Evolutionary conservation across 2,329 filamentous ascomycete species (phyloP), one percentile per base, ranked within the genome.

Genomic region (Botryotinia narcissicola): DNA sequence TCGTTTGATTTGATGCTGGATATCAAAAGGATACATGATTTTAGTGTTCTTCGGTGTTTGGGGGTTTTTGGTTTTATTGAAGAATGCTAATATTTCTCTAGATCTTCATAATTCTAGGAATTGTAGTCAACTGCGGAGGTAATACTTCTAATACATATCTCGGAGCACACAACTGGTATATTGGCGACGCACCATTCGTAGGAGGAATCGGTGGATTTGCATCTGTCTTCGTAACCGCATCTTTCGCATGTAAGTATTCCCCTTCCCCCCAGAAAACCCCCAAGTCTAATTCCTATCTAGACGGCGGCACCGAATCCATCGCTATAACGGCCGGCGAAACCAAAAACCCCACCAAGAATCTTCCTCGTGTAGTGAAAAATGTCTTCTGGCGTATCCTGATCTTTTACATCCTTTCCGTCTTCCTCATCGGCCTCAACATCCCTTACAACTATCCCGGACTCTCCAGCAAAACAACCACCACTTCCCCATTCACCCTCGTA

Each of bases 241-340:
- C 83, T 73, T 91, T 91, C 79, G 88, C 89, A 42, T 91, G 84
- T 84, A 80, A 83, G 86, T 51, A 29, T 18, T 1, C 12, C 8
- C 48, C 29, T 40, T 25, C 14, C 57, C 29, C 35, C 42, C n/a
- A 29, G n/a, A 29, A 22, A 40, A 71, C 4, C 1, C 20, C 42
- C 10, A 25, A 71, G 18, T 3, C 67, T 61, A 74, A 59, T 68
- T 62, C 29, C 7, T 18, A 18, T 42, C n/a, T 44, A 84, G 84
- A 85, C 74, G 87, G 87, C 48, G 90, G 89, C 64, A 90, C 88
- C 4, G 89, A 91, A 80, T 88, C 86, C 48, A 90, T 91, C 67
- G 89, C 88, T 64, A 89, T 91, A 73, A 91, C 90, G 0, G 89
- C 89, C 1, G 89, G 89, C 54, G 90, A 92, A 80, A 91, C 89